phyloP scores from a whole-genome alignment of 345 rosid species.

The Euclidium syriacum region DNA sequence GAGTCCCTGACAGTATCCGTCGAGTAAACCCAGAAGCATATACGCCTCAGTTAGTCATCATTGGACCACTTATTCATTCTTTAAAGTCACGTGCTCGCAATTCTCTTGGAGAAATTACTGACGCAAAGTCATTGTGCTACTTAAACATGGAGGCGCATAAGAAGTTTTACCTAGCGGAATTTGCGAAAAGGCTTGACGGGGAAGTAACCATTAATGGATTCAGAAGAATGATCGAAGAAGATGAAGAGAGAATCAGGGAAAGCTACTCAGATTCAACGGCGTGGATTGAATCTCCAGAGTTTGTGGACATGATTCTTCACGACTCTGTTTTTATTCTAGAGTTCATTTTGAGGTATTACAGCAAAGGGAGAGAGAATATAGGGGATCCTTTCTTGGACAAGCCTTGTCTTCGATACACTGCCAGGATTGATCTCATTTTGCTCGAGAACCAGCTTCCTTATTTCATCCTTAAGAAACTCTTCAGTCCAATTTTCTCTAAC shows the following conservation, averaged over 20 bases:
- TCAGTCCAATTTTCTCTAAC: neutral
- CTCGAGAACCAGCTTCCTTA: neutral
- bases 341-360: neutral
- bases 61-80: neutral
- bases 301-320: neutral
- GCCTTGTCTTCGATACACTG: neutral
- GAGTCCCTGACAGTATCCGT: neutral
- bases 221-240: neutral
- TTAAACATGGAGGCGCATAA: neutral
- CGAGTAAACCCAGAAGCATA: neutral
- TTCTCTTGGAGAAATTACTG: neutral
- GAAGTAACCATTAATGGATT: neutral
- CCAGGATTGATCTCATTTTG: neutral
- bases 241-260: neutral
- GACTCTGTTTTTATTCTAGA: neutral
- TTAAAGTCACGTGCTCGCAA: neutral
- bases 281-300: neutral
- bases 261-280: neutral
- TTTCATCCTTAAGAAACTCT: neutral
- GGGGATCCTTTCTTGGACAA: neutral
- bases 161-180: neutral
- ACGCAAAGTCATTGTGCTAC: neutral
- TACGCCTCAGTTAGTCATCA: neutral
- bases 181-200: neutral
- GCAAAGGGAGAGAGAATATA: neutral